Evolutionary conservation across 371 early-diverging fungal species (phyloP), one percentile per base, ranked within the genome.

Genomic region (Syncephalis fuscata): DNA sequence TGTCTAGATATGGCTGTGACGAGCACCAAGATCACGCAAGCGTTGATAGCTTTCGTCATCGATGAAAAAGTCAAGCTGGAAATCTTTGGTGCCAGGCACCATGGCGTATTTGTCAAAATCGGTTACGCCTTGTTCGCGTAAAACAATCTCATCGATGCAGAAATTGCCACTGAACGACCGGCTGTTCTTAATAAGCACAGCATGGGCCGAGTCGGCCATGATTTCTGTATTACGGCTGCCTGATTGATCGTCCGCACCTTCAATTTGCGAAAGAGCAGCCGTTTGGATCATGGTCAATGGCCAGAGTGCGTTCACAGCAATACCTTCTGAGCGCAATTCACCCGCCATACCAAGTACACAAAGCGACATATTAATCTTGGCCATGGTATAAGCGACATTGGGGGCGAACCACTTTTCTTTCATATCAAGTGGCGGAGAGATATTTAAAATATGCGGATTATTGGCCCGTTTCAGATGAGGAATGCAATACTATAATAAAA

Each of bases 261-360:
- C 70, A 5, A 79, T 57, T 14, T 70, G 61, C 37, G 68, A 64
- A 41, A 86, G 53, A 16, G 87, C 88, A 0, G 84, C 73, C 0
- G 88, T 88, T 20, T 67, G 71, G 42, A 88, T 79, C 50, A 72
- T 62, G 1, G 85, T 85, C 49, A 66, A 46, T 11, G 88, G 88
- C 88, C 88, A 88, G 27, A 88, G 67, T 0, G 80, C 74, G 40
- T 88, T 88, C 41, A 78, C 85, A 0, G 78, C 88, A 39, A 88
- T 67, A 23, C 80, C 78, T 51, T 76, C 51, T 22, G 56, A 43
- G 9, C 61, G 54, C 22, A 86, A 63, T 62, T 88, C 88, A 11
- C 66, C 83, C 10, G 81, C 57, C 65, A 81, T 63, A 23, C 88
- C 88, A 26, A 83, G 55, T 1, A 78, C 78, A 32, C 67, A 71